Evolutionary conservation across 2,329 filamentous ascomycete genomes (phyloP).

Genomic region (Pseudopyricularia javanii): DNA sequence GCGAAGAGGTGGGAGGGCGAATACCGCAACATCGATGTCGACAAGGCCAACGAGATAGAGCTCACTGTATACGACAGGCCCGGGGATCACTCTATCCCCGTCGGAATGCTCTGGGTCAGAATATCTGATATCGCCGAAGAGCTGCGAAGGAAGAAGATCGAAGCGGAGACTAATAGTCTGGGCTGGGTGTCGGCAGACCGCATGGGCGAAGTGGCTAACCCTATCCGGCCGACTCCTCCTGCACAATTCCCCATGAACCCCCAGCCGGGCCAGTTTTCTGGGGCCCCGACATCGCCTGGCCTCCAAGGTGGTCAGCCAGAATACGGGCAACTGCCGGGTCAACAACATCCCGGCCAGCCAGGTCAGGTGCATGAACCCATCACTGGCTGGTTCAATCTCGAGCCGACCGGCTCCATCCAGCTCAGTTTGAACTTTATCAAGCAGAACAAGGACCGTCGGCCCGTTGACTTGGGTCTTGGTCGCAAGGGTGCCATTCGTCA

Average conservation of each 20-base stretch:
- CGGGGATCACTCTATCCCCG: slow-evolving; percentile 78
- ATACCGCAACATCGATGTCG: slow-evolving; percentile 81
- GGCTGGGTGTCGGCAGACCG: slow-evolving; percentile 97
- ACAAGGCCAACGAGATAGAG: slow-evolving; percentile 98
- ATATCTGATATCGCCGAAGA: slow-evolving; percentile 97
- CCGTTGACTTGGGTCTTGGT: slow-evolving; percentile 79
- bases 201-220: slow-evolving; percentile 50
- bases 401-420: slow-evolving; percentile 86
- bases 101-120: slow-evolving; percentile 89
- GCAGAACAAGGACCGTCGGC: slow-evolving; percentile 69
- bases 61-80: slow-evolving; percentile 96
- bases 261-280: slow-evolving; percentile 30
- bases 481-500: slow-evolving; percentile 94
- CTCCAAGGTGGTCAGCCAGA: slow-evolving; percentile 19
- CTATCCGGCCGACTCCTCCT: slow-evolving; percentile 23
- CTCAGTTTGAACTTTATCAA: slow-evolving; percentile 87
- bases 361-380: slow-evolving; percentile 51
- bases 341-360: slow-evolving; percentile 12
- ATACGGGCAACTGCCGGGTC: slow-evolving; percentile 14
- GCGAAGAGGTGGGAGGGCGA: slow-evolving; percentile 90
- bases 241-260: slow-evolving; percentile 48
- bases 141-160: slow-evolving; percentile 92
- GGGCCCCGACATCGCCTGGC: slow-evolving; percentile 28
- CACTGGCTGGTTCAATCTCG: slow-evolving; percentile 93
- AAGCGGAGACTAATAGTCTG: slow-evolving; percentile 85